These are phyloP conservation scores for Panus rudis DNA, from an alignment of 768 basidiomycete species.

Conservation along the genomic window DNA sequence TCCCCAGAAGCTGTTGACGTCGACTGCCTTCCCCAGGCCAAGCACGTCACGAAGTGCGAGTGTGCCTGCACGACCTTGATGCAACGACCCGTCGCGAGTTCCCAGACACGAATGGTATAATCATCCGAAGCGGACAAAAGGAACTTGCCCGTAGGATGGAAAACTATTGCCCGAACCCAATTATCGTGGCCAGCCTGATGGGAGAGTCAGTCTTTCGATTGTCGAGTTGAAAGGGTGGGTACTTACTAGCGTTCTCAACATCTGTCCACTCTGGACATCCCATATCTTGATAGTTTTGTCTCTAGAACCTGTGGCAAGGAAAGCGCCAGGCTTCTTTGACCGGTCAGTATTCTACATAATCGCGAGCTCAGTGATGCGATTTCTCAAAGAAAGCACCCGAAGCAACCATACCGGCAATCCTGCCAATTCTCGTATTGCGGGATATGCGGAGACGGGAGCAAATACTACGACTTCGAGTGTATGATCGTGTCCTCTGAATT, in stretches of 20 bases:
- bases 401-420: conserved; percentile 52
- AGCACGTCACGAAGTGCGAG: conserved; percentile 72
- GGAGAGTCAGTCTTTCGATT: background rate
- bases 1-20: conserved; percentile 30
- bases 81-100: conserved; percentile 77
- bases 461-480: conserved; percentile 79
- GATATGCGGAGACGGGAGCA: conserved; percentile 68
- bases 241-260: conserved; percentile 67
- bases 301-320: conserved; percentile 76
- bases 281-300: conserved; percentile 92
- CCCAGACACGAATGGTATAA: conserved; percentile 89
- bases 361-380: background rate
- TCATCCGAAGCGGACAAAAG: conserved; percentile 90
- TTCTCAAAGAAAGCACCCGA: conserved; percentile 1
- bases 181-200: conserved; percentile 74
- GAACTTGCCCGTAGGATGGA: conserved; percentile 87
- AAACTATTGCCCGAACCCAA: conserved; percentile 83
- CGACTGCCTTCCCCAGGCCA: conserved; percentile 70
- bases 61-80: conserved; percentile 86
- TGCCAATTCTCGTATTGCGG: conserved; percentile 70
- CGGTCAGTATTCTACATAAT: conserved; percentile 41
- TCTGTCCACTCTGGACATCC: conserved; percentile 80
- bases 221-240: background rate
- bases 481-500: conserved; percentile 84
- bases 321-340: conserved; percentile 45